A percentile compares a stretch with the other conserved stretches of the same genome.
These are phyloP conservation scores for Talaromyces islandicus DNA, from an alignment of 2,329 filamentous ascomycete species.

Conservation along the genomic window DNA sequence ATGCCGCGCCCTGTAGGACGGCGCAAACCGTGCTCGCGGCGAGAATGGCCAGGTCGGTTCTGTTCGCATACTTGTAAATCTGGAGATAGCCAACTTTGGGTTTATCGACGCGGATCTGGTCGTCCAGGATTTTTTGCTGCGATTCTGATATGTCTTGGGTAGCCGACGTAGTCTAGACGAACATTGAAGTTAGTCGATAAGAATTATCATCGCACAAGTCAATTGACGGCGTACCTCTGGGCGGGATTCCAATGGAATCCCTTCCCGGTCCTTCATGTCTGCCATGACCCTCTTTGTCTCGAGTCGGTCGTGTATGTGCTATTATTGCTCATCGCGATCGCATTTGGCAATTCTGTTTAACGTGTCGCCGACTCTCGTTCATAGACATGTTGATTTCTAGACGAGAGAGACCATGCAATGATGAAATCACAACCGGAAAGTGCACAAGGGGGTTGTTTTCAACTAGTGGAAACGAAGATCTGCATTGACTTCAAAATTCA, in stretches of 20 bases:
- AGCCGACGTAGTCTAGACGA: neutral
- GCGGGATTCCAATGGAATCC: neutral
- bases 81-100: slow-evolving; percentile 58
- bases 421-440: neutral
- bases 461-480: neutral
- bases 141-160: neutral
- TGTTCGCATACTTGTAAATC: slow-evolving; percentile 65
- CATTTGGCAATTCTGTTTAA: neutral
- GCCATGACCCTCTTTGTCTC: neutral
- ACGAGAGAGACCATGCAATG: neutral
- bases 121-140: neutral
- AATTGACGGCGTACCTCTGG: neutral
- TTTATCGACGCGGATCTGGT: slow-evolving; percentile 60
- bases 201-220: neutral
- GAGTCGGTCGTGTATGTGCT: neutral
- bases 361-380: neutral
- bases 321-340: neutral
- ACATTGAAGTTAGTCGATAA: neutral
- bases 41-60: slow-evolving; percentile 59
- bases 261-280: neutral
- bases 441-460: neutral
- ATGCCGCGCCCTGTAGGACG: slow-evolving; percentile 65
- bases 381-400: neutral
- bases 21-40: slow-evolving; percentile 55
- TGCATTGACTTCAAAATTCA: neutral